Base-by-base conservation (phyloP, 768 basidiomycete genomes). In the Boletus pseudo-olivaceus region DNA sequence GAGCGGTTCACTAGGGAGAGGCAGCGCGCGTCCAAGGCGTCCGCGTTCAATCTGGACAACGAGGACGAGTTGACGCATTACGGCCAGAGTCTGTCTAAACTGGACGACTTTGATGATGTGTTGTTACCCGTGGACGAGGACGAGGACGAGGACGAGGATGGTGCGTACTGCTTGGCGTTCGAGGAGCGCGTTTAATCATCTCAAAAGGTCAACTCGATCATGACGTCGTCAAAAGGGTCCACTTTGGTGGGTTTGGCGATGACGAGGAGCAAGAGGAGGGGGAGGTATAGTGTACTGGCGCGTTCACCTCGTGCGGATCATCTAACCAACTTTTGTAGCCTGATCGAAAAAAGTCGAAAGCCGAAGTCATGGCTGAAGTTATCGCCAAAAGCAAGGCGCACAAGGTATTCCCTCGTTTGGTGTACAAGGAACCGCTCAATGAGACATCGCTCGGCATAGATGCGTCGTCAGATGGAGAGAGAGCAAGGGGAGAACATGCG, bases 301-400 rank as follows among this genome's bases (percentile, higher is more conserved):
- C 14, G 39, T 43, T 19, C 1, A 5, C 1, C 17, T 45, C 3
- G 38, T 46, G n/a, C 33, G 30, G 20, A 37, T 43, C 33, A 10
- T n/a, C 45, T 34, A 33, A 51, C 35, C 52, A 48, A 44, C 49
- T 14, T 55, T 43, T 39, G 45, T 63, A 94, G 90, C 88, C 88
- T 8, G 82, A 82, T 43, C 77, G 85, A 55, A 97, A 96, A 72
- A 96, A 91, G 73, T 83, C 87, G 5, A 97, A 96, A 72, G 87
- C 90, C 2, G 95, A 99, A 65, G 91, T 98, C 56, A 98, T 99
- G 97, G 83, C 90, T 0, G 97, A 99, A 69, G 90, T 99, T 33
- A 92, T 99, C 42, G 90, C 93, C 1, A 99, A 98, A 73, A 95
- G 93, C 73, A 99, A 99, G 72, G 84, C 86, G 47, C 85, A 98